These are phyloP conservation scores for Coemansia sp. DNA, from an alignment of 192 early-diverging fungal genomes.

Conservation along the genomic window DNA sequence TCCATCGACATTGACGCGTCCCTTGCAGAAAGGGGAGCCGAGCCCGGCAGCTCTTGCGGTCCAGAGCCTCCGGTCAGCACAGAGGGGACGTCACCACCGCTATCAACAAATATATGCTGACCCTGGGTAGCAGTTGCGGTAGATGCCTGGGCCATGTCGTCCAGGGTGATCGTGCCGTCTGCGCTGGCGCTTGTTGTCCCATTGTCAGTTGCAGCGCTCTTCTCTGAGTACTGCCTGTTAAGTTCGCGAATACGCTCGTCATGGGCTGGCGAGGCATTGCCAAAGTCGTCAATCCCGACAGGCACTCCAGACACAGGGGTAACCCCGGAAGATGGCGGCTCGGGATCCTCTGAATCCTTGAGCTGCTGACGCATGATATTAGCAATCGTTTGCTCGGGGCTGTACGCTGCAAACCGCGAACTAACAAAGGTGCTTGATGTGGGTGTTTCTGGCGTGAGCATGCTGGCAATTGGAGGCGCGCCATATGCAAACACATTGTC, in stretches of 20 bases:
- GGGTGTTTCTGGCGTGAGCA: conserved; percentile 42
- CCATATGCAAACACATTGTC: background rate
- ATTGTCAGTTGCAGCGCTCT: conserved; percentile 12
- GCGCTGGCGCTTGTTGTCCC: conserved; percentile 17
- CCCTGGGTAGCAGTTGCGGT: background rate
- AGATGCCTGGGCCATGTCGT: conserved; percentile 28
- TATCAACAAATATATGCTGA: too few species aligned
- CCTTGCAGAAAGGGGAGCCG: background rate
- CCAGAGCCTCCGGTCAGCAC: background rate
- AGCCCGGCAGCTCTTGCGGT: background rate
- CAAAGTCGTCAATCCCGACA: conserved; percentile 3
- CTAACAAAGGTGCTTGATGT: conserved; percentile 11
- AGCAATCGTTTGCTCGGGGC: background rate
- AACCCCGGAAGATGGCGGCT: background rate
- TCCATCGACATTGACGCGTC: background rate
- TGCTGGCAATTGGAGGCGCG: conserved; percentile 10
- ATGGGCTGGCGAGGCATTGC: background rate
- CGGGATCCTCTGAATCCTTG: background rate
- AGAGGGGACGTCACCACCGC: background rate
- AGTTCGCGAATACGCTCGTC: background rate
- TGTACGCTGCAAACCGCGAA: background rate
- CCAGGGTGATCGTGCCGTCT: conserved; percentile 35
- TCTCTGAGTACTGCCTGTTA: conserved; percentile 1
- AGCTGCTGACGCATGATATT: background rate
- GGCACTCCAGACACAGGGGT: background rate